Conservation (phyloP, 139 green algal genomes). For the Chlorella sp. region DNA sequence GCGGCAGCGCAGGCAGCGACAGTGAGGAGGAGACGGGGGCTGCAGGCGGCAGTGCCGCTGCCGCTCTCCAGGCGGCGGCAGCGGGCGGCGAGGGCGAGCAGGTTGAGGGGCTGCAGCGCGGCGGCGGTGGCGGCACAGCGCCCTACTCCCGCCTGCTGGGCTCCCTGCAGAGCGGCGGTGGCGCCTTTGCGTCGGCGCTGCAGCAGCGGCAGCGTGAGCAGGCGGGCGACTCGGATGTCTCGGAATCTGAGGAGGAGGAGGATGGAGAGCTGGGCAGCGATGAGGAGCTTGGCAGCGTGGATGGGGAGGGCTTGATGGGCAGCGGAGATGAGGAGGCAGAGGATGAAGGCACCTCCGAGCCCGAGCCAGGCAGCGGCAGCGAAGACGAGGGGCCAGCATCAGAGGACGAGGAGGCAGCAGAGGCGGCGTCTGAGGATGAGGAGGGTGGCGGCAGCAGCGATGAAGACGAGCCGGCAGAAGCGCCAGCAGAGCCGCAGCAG, state of each 20-base stretch:
- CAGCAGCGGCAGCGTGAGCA: constrained; percentile 45
- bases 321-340: constrained; percentile 7
- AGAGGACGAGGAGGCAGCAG: not conserved
- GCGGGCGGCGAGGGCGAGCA: not conserved
- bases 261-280: not conserved
- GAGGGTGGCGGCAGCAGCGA: not conserved
- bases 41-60: not conserved
- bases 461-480: not conserved
- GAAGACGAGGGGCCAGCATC: not conserved
- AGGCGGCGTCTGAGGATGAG: not conserved
- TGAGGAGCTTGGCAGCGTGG: not conserved
- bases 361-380: not conserved
- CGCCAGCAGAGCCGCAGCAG: not conserved
- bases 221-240: constrained; percentile 27
- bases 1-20: not conserved
- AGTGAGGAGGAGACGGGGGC: not conserved
- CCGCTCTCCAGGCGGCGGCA: too few species aligned
- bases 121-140: not conserved
- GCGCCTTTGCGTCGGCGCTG: constrained; percentile 23
- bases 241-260: constrained; percentile 19
- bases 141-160: constrained; percentile 37
- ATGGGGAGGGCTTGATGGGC: not conserved
- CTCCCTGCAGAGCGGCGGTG: constrained; percentile 8
- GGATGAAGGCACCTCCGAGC: not conserved
- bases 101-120: too few species aligned